Base-by-base conservation (phyloP, 768 basidiomycete species). In the Boletus tomentosulus region DNA sequence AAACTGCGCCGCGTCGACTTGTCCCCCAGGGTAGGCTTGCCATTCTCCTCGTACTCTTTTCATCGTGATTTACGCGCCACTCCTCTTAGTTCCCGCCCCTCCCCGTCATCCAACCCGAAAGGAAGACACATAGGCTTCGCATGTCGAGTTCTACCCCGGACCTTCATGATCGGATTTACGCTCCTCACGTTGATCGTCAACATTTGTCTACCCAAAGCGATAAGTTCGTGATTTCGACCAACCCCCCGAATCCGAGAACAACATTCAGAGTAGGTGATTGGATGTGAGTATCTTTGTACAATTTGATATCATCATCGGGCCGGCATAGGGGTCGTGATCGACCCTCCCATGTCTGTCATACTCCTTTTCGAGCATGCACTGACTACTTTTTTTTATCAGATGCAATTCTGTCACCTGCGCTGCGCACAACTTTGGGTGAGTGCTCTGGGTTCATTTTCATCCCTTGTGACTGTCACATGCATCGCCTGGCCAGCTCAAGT, bases 371-470 rank as follows among this genome's bases (percentile, higher is more conserved):
- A 16, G 34, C 13, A 24, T 16, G 31, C 33, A 27, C 63, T 64
- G 57, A 64, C 54, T 8, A 11, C 13, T 41, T 27, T 46, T 27
- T 46, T 24, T 44, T n/a, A 5, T 31, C 28, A 89, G 89, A 74
- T 91, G 89, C 65, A 73, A 73, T 52, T 79, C 81, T 52, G 75
- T 80, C 59, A 82, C 78, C 45, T 92, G 89, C 67, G 85, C 82
- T 62, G 88, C 87, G 13, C 87, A 90, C 68, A 92, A 92, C 73
- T 92, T 91, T 76, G 86, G 86, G 88, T 89, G 68, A 76, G 86
- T 81, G 12, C 25, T 53, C 33, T 47, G 59, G 19, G 44, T 46
- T 48, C 42, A 52, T 49, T 61, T 37, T 60, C 46, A 34, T 59
- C 54, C 28, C 43, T 38, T 46, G 60, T 22, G 55, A 48, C 33